A percentile compares a stretch with the other conserved stretches of the same genome.
Conservation (phyloP, 257 asterid genomes). For the Salvia miltiorrhiza region DNA sequence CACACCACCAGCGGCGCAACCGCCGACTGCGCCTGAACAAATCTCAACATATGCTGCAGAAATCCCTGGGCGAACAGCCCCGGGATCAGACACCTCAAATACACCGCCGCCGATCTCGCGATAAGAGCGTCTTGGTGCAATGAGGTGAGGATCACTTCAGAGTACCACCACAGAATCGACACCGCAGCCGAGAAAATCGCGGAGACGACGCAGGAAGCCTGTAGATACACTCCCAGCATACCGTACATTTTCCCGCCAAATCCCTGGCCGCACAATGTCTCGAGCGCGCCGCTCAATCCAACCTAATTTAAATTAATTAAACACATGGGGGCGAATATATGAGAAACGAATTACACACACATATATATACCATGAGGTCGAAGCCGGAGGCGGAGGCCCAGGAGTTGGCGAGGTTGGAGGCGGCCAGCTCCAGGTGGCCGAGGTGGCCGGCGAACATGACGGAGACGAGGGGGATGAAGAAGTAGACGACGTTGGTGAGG, state of each 20-base stretch:
- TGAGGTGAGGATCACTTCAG: constrained; percentile 36
- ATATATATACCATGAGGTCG: constrained; percentile 58
- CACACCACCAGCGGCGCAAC: constrained; percentile 51
- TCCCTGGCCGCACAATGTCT: constrained; percentile 86
- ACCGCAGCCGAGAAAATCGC: constrained; percentile 28
- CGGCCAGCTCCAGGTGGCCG: constrained; percentile 73
- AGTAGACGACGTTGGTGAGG: constrained; percentile 42
- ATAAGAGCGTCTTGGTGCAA: constrained; percentile 62
- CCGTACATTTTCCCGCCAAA: constrained; percentile 60
- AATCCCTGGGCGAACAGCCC: constrained; percentile 66
- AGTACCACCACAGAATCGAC: constrained; percentile 62
- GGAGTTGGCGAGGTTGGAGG: constrained; percentile 64
- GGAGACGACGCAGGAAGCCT: constrained; percentile 63
- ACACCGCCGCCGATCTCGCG: constrained; percentile 50
- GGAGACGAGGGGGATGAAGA: constrained; percentile 53
- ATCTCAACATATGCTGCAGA: constrained; percentile 58
- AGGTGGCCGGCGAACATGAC: constrained; percentile 91
- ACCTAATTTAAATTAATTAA: constrained; percentile 27
- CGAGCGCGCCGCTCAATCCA: constrained; percentile 86
- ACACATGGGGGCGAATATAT: too few relatives aligned
- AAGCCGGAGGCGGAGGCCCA: constrained; percentile 66
- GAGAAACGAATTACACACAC: too few relatives aligned
- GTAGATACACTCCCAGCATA: constrained; percentile 62
- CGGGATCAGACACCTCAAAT: constrained; percentile 59
- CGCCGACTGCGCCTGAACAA: constrained; percentile 67